Evolutionary conservation across 2,329 filamentous ascomycete genomes (phyloP).

Genomic region (Verticillium zaregamsianum): DNA sequence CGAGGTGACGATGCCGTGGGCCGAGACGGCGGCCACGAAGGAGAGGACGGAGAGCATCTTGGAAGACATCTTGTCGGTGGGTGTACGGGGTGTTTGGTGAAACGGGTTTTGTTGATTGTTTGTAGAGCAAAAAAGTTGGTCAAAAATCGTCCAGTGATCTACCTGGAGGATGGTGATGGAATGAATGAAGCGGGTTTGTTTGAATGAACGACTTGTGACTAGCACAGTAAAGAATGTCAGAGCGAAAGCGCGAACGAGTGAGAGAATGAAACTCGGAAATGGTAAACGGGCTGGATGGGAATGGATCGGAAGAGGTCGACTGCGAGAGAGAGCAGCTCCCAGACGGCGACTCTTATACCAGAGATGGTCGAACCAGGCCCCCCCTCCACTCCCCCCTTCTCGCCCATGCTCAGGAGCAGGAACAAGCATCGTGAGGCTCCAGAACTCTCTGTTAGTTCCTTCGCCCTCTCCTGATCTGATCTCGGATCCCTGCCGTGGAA

Average conservation of each 20-base stretch:
- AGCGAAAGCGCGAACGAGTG: slow-evolving; percentile 4
- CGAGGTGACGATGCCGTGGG: slow-evolving; percentile 15
- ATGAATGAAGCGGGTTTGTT: not conserved
- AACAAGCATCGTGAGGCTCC: not conserved
- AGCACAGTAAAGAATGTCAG: slow-evolving; percentile 9
- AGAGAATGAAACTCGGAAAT: slow-evolving; percentile 7
- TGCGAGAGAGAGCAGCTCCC: not conserved
- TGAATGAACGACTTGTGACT: slow-evolving; percentile 14
- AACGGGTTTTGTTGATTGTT: not conserved
- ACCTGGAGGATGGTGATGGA: not conserved
- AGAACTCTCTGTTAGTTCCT: not conserved
- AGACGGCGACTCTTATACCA: not conserved
- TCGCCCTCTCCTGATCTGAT: not conserved
- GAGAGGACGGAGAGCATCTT: slow-evolving; percentile 13
- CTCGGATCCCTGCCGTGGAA: not conserved
- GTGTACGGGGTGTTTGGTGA: not conserved
- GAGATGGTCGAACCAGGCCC: not conserved
- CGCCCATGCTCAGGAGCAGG: not conserved
- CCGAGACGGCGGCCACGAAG: slow-evolving; percentile 13
- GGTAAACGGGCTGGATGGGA: slow-evolving; percentile 7
- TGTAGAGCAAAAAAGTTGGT: slow-evolving; percentile 1
- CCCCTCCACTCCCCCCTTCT: too few species aligned
- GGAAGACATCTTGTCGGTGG: slow-evolving; percentile 10
- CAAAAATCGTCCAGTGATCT: slow-evolving; percentile 6
- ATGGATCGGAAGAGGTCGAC: slow-evolving; percentile 9